phyloP scores from a whole-genome alignment of 1,284 basidiomycete species.

The Melanopsichium pennsylvanicum region DNA sequence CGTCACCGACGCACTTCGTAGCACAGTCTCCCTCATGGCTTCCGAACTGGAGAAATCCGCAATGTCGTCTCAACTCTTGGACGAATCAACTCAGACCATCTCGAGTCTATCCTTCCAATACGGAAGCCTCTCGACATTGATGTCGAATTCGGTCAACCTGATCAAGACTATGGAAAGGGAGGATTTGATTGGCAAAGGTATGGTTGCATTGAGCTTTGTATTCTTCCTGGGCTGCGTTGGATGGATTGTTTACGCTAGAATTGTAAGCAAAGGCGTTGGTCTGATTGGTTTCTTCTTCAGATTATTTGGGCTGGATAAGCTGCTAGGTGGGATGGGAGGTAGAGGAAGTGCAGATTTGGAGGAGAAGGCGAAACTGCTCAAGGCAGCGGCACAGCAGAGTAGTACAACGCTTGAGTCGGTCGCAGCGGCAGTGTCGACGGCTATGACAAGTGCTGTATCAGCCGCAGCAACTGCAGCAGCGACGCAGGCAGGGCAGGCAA shows the following conservation, averaged over 20 bases:
- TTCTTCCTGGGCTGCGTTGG: conserved; percentile 60
- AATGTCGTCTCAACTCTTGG: conserved; percentile 60
- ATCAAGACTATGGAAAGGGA: conserved; percentile 64
- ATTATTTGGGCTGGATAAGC: conserved; percentile 30
- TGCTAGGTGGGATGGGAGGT: conserved; percentile 23
- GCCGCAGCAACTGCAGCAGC: conserved; percentile 11
- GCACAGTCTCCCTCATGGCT: conserved; percentile 61
- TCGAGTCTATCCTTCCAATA: conserved; percentile 54
- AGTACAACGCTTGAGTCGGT: conserved; percentile 2
- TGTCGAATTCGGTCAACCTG: conserved; percentile 55
- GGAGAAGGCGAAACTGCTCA: conserved; percentile 28
- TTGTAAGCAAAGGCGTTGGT: conserved; percentile 55
- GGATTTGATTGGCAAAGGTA: conserved; percentile 55
- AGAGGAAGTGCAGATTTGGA: conserved; percentile 16
- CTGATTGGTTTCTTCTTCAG: conserved; percentile 46
- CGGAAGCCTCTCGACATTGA: conserved; percentile 52
- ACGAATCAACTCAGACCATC: conserved; percentile 59
- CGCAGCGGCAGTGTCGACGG: conserved; percentile 13
- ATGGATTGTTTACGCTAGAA: conserved; percentile 61
- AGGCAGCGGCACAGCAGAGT: conserved; percentile 4
- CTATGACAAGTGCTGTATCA: conserved; percentile 11
- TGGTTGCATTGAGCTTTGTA: conserved; percentile 47
- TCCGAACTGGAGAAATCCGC: conserved; percentile 62
- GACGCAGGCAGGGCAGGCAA: conserved; percentile 11
- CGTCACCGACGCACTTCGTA: conserved; percentile 58